These are phyloP conservation scores for Fistulina hepatica DNA, from an alignment of 1,284 basidiomycete genomes.

Conservation along the genomic window DNA sequence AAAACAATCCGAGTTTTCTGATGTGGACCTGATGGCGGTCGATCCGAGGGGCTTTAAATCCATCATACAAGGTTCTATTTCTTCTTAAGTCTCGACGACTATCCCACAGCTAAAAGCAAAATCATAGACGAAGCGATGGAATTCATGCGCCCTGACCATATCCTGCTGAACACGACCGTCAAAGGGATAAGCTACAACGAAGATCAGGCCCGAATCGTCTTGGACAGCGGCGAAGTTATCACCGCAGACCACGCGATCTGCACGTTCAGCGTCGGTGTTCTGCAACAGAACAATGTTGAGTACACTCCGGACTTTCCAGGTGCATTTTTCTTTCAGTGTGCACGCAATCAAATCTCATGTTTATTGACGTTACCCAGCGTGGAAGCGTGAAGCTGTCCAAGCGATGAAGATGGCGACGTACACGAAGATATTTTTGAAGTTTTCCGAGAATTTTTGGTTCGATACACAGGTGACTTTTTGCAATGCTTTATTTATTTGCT, in stretches of 20 bases:
- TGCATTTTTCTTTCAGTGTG: slow-evolving; percentile 8
- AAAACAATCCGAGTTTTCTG: slow-evolving; percentile 24
- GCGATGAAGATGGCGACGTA: slow-evolving; percentile 36
- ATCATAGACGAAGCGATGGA: slow-evolving; percentile 35
- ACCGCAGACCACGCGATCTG: slow-evolving; percentile 45
- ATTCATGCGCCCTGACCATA: slow-evolving; percentile 36
- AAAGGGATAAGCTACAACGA: slow-evolving; percentile 36
- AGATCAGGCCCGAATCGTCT: slow-evolving; percentile 33
- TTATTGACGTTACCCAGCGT: neutral
- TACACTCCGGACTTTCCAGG: slow-evolving; percentile 46
- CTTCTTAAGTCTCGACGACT: neutral
- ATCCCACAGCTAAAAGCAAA: neutral
- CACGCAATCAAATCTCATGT: neutral
- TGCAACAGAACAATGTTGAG: slow-evolving; percentile 49
- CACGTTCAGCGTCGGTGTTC: slow-evolving; percentile 52
- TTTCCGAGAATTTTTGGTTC: slow-evolving; percentile 56
- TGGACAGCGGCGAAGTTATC: slow-evolving; percentile 34
- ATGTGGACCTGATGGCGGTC: slow-evolving; percentile 41
- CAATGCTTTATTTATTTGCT: neutral
- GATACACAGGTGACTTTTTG: slow-evolving; percentile 40
- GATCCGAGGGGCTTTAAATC: slow-evolving; percentile 54
- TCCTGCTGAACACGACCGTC: slow-evolving; percentile 44
- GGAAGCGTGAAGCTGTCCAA: neutral
- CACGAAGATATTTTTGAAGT: slow-evolving; percentile 63
- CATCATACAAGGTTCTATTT: slow-evolving; percentile 30